Evolutionary conservation across 106 monocot species (phyloP), one percentile per base, ranked within the genome.

Genomic region (Gastrodia elata): DNA sequence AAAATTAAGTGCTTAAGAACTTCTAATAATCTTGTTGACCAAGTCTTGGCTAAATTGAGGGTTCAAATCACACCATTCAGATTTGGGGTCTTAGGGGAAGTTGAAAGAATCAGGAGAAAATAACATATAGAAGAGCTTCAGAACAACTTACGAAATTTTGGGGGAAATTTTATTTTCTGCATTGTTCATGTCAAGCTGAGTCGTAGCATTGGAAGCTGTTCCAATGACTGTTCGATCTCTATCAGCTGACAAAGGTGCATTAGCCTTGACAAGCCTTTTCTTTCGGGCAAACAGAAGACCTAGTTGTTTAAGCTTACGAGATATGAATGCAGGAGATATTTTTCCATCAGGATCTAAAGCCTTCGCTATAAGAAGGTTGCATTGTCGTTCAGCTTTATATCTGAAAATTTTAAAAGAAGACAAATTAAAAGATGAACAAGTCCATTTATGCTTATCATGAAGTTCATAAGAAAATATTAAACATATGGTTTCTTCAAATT

Each of bases 241-340:
- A 16, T 24, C 41, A 40, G 24, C 40, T 40, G 22, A 9, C 6
- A 40, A 42, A 33, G 48, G 49, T 15, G n/a, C 52, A 76, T 55
- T 48, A 68, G 16, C 24, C 68, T 37, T 34, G 3, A 20, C 36
- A 14, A 42, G 39, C 52, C 44, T 83, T 84, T 84, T 85, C 57
- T 70, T 89, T 67, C 46, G 71, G 42, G 32, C 34, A 76, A 68
- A 68, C 30, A 78, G 80, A 18, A 89, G 83, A 40, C 94, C 88
- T 28, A 94, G 64, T 44, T 88, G 82, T 59, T 72, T 90, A 71
- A 91, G 87, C 75, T 86, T 91, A 42, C 75, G 71, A 76, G 80
- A 84, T 26, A 94, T 68, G 65, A 86, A 83, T 77, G 80, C 59
- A 59, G 94, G 71, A 77, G 90, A 82, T 80, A 94, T 78, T 71